These are phyloP conservation scores for Fusarium graminum DNA, from an alignment of 2,329 filamentous ascomycete species.

Conservation along the genomic window DNA sequence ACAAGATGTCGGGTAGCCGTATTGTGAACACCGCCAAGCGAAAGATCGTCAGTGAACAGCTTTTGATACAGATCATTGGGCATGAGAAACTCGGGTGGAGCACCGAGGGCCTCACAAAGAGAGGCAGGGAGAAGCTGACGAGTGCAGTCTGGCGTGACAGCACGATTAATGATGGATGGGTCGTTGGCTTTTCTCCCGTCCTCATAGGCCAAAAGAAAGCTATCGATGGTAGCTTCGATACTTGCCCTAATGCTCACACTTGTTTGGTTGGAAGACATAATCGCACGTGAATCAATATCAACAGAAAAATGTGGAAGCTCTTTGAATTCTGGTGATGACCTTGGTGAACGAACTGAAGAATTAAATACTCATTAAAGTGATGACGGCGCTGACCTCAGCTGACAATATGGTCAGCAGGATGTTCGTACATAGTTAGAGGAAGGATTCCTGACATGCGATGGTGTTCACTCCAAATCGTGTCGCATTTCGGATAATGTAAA, in stretches of 20 bases:
- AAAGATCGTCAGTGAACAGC: conserved; percentile 19
- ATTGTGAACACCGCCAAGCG: conserved; percentile 19
- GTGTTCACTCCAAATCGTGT: too few species aligned
- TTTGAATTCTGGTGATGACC: background rate
- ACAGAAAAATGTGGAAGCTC: accelerated
- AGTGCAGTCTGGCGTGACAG: conserved; percentile 25
- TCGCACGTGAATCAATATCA: background rate
- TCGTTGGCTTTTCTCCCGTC: conserved; percentile 25
- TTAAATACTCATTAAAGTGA: too few species aligned
- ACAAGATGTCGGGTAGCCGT: conserved; percentile 7
- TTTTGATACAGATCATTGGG: conserved; percentile 26
- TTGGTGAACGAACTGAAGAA: background rate
- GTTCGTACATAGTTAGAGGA: too few species aligned
- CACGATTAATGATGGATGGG: conserved; percentile 24
- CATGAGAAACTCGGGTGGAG: conserved; percentile 13
- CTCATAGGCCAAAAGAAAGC: conserved; percentile 26
- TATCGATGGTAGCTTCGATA: conserved; percentile 29
- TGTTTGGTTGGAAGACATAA: conserved; percentile 7
- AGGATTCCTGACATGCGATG: too few species aligned
- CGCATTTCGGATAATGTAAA: too few species aligned
- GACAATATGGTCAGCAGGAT: too few species aligned
- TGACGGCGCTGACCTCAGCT: too few species aligned
- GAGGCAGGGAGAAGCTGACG: conserved; percentile 29
- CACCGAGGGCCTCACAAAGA: conserved; percentile 17
- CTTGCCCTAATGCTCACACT: background rate